A percentile compares a stretch with the other conserved stretches of the same genome.
Evolutionary conservation across 768 basidiomycete genomes (phyloP).

Genomic region (Chlorophyllum brunneum): DNA sequence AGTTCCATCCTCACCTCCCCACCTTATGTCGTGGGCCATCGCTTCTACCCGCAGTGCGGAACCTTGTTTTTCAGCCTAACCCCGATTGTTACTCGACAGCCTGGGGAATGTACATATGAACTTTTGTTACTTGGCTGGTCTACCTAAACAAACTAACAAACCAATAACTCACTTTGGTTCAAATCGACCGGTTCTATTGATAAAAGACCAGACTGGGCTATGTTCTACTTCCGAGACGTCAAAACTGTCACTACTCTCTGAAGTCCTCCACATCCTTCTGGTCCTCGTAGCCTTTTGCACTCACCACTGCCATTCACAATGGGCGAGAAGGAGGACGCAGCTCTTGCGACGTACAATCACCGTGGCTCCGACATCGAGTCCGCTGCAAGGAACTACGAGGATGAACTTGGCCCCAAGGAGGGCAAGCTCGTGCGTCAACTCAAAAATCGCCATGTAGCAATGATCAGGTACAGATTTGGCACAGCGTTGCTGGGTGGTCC

Average conservation of each 20-base stretch:
- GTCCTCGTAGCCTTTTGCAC: background rate
- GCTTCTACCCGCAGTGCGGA: background rate
- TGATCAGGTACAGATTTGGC: constrained; percentile 55
- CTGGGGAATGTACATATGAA: background rate
- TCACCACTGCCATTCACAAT: background rate
- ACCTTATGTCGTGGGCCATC: background rate
- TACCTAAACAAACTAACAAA: background rate
- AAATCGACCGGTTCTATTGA: background rate
- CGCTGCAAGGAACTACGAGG: background rate
- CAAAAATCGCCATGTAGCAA: constrained; percentile 77
- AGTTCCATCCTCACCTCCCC: background rate
- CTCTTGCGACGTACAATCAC: background rate
- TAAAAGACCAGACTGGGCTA: background rate
- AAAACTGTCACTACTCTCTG: background rate
- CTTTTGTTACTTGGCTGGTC: background rate
- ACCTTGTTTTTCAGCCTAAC: background rate
- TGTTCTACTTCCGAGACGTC: background rate
- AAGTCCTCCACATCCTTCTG: background rate
- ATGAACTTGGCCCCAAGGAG: background rate
- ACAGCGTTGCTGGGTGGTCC: background rate
- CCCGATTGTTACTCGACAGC: background rate
- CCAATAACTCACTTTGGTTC: background rate
- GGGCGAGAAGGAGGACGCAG: constrained; percentile 8
- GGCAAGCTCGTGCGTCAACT: constrained; percentile 52
- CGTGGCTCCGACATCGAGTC: constrained; percentile 10